Evolutionary conservation across 768 basidiomycete genomes (phyloP).

Genomic region (Chlorophyllum brunneum): DNA sequence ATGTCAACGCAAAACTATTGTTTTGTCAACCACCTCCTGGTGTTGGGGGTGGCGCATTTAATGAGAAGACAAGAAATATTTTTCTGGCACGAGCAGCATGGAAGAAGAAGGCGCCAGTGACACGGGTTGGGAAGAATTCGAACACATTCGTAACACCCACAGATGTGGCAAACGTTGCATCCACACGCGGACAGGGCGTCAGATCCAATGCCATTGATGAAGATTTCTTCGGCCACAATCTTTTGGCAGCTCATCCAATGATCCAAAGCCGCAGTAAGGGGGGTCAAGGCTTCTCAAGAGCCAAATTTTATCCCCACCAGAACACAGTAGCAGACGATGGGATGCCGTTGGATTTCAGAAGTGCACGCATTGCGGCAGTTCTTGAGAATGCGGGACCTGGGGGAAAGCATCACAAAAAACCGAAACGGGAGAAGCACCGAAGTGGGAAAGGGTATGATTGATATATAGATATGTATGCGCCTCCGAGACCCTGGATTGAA

Average conservation of each 20-base stretch:
- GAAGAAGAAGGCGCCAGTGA: slow-evolving; percentile 88
- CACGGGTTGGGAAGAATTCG: slow-evolving; percentile 79
- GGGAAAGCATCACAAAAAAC: slow-evolving; percentile 86
- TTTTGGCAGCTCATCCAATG: slow-evolving; percentile 56
- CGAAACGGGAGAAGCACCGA: slow-evolving; percentile 79
- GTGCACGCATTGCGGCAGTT: slow-evolving; percentile 39
- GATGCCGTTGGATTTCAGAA: slow-evolving; percentile 43
- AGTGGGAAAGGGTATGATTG: slow-evolving; percentile 91
- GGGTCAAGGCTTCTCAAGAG: slow-evolving; percentile 60
- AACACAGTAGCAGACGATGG: slow-evolving; percentile 78
- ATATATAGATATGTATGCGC: neutral
- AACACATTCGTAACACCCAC: slow-evolving; percentile 70
- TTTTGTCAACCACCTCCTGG: slow-evolving; percentile 89
- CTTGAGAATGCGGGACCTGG: slow-evolving; percentile 39
- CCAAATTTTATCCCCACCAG: slow-evolving; percentile 79
- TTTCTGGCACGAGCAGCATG: slow-evolving; percentile 55
- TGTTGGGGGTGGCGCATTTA: slow-evolving; percentile 64
- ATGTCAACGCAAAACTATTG: slow-evolving; percentile 89
- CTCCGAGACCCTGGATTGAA: neutral
- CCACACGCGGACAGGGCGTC: slow-evolving; percentile 32
- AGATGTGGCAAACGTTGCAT: slow-evolving; percentile 20
- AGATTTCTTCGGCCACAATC: slow-evolving; percentile 69
- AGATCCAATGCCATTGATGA: slow-evolving; percentile 74
- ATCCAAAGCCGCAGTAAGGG: slow-evolving; percentile 54
- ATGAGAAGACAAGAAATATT: slow-evolving; percentile 60